Base-by-base conservation (phyloP, 2,329 filamentous ascomycete species). In the Sphaerulina vaccinii region DNA sequence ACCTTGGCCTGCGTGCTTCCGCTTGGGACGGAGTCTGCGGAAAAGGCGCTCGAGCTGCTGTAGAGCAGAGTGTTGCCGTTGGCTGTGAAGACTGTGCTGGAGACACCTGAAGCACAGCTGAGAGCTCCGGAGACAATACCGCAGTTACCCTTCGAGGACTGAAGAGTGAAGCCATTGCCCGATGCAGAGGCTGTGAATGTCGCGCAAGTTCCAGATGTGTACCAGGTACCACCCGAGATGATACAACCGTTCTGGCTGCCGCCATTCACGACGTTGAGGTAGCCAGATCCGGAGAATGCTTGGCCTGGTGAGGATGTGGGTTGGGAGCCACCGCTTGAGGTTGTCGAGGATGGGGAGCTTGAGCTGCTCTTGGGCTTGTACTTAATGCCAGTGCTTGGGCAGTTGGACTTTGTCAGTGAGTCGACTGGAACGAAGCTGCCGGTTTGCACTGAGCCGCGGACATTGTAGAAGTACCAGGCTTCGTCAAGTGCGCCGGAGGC, bases 201-300 rank as follows among this genome's bases (percentile, higher is more conserved):
- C 1, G 85, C 86, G 63, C 85, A 88, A 0, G 84, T 85, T 2
- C 85, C 84, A 1, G 75, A 77, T 0, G 77, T 76, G 63, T 85
- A 88, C 86, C 85, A 89, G 0, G 78, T 81, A 0, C 86, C 86
- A 8, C 70, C 74, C 49, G 78, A 78, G 64, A 88, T 88, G 52
- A 88, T 75, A 60, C 84, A 88, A n/a, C 86, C 85, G 6, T 73
- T 75, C 41, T 72, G 65, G n/a, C 63, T 64, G 3, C 79, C 76
- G 15, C 70, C 67, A 3, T 74, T 72, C 21, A 75, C 63, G 2
- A 85, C 82, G 48, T 83, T 78, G 35, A 88, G 66, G 59, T 78
- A 79, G 0, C 85, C 85, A 24, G 71, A 76, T 1, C 84, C 84
- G n/a, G 72, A 70, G 63, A 82, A 83, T 0, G 79, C 73, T 0